Percentiles rank a stretch among this genome's conserved stretches.
Evolutionary conservation across 305 asterid genomes (phyloP).

Genomic region (Coffea humblotiana): DNA sequence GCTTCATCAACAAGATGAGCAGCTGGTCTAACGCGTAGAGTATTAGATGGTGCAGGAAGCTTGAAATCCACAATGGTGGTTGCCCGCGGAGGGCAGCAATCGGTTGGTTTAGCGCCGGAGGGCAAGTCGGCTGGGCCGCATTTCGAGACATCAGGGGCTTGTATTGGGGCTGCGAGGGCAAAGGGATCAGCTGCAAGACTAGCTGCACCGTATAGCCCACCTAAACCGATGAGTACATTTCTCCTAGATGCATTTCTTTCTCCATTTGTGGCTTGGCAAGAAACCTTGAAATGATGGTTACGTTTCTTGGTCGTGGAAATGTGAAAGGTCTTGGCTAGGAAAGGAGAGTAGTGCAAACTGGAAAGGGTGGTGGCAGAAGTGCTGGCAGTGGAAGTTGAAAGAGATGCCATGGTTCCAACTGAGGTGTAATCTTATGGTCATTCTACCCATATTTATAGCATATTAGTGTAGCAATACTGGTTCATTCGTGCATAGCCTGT

Average conservation of each 20-base stretch:
- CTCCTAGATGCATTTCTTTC: slow-evolving; percentile 34
- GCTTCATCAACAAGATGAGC: slow-evolving; percentile 58
- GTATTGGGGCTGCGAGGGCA: slow-evolving; percentile 43
- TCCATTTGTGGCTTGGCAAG: slow-evolving; percentile 27
- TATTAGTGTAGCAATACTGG: neutral
- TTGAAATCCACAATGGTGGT: slow-evolving; percentile 36
- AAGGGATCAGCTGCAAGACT: slow-evolving; percentile 34
- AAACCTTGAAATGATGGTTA: slow-evolving; percentile 20
- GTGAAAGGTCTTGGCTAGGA: slow-evolving; percentile 30
- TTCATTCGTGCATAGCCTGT: neutral
- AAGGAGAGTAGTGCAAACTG: slow-evolving; percentile 16
- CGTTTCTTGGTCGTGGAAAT: slow-evolving; percentile 30
- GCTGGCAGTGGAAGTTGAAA: slow-evolving; percentile 23
- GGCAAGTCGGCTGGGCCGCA: slow-evolving; percentile 45
- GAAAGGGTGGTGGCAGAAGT: slow-evolving; percentile 16
- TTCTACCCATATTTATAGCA: neutral
- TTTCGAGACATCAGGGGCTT: slow-evolving; percentile 44
- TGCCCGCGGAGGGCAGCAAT: slow-evolving; percentile 59
- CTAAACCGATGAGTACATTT: slow-evolving; percentile 52
- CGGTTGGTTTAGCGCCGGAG: slow-evolving; percentile 14
- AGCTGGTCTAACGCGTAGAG: slow-evolving; percentile 35
- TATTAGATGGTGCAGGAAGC: slow-evolving; percentile 32
- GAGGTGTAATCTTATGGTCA: neutral
- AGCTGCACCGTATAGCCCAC: slow-evolving; percentile 58
- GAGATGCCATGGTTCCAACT: slow-evolving; percentile 38